phyloP scores from a whole-genome alignment of 345 rosid genomes.

The Brassica nigra region DNA sequence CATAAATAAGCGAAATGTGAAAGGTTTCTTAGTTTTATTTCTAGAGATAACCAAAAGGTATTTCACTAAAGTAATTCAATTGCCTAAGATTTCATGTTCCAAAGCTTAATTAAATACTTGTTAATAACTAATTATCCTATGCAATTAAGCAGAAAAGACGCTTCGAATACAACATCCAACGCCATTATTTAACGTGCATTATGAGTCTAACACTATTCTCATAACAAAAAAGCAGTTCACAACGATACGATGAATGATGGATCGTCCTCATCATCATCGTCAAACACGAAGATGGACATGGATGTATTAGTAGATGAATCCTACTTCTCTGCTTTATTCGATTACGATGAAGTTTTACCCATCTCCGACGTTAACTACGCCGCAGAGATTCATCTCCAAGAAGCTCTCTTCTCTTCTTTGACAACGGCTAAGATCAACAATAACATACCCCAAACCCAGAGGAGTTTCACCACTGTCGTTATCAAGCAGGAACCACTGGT shows the following conservation, averaged over 20 bases:
- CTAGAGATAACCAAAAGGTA: constrained; percentile 14
- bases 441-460: not conserved
- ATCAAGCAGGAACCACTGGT: constrained; percentile 9
- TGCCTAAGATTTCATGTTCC: constrained; percentile 26
- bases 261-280: constrained; percentile 35
- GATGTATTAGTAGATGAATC: constrained; percentile 42
- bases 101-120: constrained; percentile 15
- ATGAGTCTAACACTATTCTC: too few species aligned
- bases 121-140: not conserved
- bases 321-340: constrained; percentile 44
- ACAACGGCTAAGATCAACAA: not conserved
- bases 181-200: constrained; percentile 17
- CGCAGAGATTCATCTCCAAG: constrained; percentile 48
- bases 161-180: constrained; percentile 16
- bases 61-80: constrained; percentile 25
- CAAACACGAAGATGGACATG: constrained; percentile 9
- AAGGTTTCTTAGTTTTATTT: constrained; percentile 14
- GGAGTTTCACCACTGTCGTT: not conserved
- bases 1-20: constrained; percentile 1
- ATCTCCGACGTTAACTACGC: constrained; percentile 57
- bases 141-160: not conserved
- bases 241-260: constrained; percentile 22
- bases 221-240: not conserved
- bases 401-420: constrained; percentile 44
- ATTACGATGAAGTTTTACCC: constrained; percentile 40